Evolutionary conservation across 768 basidiomycete genomes (phyloP), one percentile per base, ranked within the genome.

Genomic region (Chalciporus chontae): DNA sequence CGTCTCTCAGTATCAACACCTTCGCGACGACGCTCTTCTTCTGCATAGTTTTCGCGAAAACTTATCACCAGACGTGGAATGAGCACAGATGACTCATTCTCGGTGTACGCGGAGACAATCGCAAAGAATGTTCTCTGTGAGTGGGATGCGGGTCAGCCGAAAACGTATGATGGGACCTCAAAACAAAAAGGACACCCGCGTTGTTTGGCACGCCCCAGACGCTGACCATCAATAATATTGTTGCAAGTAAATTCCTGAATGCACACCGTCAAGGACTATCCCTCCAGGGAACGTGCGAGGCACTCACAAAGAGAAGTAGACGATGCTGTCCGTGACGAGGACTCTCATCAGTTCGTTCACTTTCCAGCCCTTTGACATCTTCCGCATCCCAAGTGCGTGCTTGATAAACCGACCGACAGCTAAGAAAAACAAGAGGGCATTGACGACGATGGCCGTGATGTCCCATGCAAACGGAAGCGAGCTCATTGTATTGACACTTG

Each of bases 271-370:
- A 59, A 14, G 0, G 14, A 37, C 17, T 1, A 36, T 11, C 19
- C 17, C 13, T 13, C 6, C 10, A 43, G 4, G n/a, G n/a, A 21
- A 18, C n/a, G 40, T 14, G 24, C 2, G 3, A 17, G n/a, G 14
- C 5, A 49, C 60, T 27, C 23, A 63, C 61, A 62, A 19, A 19
- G 51, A 51, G 50, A 54, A 59, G 7, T 56, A 60, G 38, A 59
- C 3, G 26, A 52, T 62, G 38, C 48, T 62, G 24, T 62, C 60
- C 21, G 44, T 38, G 14, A 47, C 46, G 34, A 62, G 54, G 23
- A 56, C 43, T 27, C 40, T 38, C 54, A 62, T 53, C 24, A 62
- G 15, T 15, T 51, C 60, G 41, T 37, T 43, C 2, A 50, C 41
- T 8, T 40, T 49, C 53, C 60, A 59, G 15, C 36, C 27, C 36